Evolutionary conservation across 1,139 yeast species (phyloP).

Genomic region (Pichia sp.): DNA sequence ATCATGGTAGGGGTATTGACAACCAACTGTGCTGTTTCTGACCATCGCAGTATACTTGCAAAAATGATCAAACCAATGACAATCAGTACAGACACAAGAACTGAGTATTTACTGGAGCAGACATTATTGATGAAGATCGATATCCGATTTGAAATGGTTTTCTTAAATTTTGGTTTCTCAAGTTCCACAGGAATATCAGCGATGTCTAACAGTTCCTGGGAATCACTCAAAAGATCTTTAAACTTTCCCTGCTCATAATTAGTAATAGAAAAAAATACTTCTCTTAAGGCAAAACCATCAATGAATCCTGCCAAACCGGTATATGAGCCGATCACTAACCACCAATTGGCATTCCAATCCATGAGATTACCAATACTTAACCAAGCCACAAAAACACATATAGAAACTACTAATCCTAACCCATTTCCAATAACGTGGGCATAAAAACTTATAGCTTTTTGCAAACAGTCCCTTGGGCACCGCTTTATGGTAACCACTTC

Average conservation of each 20-base stretch:
- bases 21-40: conserved; percentile 29
- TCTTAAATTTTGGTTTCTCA: conserved; percentile 9
- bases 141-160: conserved; percentile 17
- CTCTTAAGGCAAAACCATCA: conserved; percentile 32
- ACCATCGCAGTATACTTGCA: conserved; percentile 28
- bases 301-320: conserved; percentile 33
- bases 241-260: conserved; percentile 25
- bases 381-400: conserved; percentile 29
- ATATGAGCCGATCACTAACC: conserved; percentile 35
- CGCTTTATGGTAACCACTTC: conserved; percentile 18
- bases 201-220: conserved; percentile 56
- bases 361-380: conserved; percentile 27
- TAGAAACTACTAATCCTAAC: conserved; percentile 28
- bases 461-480: conserved; percentile 20
- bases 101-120: conserved; percentile 23
- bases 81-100: conserved; percentile 17
- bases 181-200: conserved; percentile 39
- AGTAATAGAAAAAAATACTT: conserved; percentile 27
- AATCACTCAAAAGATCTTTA: conserved; percentile 44
- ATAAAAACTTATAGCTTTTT: conserved; percentile 26
- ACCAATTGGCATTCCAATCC: conserved; percentile 31
- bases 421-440: conserved; percentile 34
- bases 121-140: conserved; percentile 16
- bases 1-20: conserved; percentile 32
- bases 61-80: conserved; percentile 24